Conservation (phyloP, 208 protist species). For the Leptomonas pyrrhocoris region DNA sequence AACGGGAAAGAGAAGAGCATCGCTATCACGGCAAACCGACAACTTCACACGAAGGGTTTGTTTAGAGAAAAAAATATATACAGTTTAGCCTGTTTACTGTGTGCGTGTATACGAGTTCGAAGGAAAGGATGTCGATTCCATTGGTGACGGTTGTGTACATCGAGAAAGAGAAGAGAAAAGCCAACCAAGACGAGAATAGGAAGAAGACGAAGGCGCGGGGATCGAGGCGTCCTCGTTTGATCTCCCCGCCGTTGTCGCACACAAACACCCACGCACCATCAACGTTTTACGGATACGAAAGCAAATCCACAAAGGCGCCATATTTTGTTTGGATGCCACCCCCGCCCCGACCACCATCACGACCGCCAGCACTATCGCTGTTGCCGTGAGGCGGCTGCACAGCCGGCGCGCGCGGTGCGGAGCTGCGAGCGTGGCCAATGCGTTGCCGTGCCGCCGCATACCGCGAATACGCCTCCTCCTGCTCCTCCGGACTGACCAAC, state of each 20-base stretch:
- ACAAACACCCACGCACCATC: neutral
- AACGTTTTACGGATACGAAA: conserved; percentile 18
- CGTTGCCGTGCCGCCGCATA: conserved; percentile 32
- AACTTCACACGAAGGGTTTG: too few species aligned
- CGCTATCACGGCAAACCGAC: too few species aligned
- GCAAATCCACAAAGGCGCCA: conserved; percentile 28
- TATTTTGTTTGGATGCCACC: conserved; percentile 16
- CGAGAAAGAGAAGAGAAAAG: too few species aligned
- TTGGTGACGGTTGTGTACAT: neutral
- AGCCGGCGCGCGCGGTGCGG: neutral
- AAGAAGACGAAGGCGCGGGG: too few species aligned
- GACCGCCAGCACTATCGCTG: neutral
- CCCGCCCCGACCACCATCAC: neutral
- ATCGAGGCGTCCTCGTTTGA: too few species aligned
- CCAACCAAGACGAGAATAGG: too few species aligned
- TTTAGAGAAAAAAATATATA: too few species aligned
- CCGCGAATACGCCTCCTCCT: conserved; percentile 26
- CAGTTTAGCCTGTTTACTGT: too few species aligned
- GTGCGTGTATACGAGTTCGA: neutral
- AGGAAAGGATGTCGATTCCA: too few species aligned
- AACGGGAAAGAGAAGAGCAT: too few species aligned
- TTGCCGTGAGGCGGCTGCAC: neutral
- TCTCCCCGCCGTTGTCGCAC: too few species aligned
- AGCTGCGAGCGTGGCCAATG: conserved; percentile 26
- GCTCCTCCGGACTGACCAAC: conserved; percentile 13